Conservation (phyloP, 345 rosid genomes). For the Boechera stricta region DNA sequence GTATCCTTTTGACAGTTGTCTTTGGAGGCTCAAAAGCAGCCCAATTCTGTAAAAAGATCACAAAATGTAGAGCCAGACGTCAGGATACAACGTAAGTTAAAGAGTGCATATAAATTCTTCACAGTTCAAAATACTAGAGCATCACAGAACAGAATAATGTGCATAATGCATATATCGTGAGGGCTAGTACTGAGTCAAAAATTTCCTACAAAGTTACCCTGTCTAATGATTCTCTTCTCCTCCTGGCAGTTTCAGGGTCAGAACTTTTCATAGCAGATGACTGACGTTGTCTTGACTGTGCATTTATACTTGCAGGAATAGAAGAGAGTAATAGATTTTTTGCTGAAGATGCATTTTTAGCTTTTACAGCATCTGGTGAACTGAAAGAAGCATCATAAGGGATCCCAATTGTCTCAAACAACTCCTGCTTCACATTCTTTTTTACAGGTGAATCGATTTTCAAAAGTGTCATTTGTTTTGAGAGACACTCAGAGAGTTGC, state of each 20-base stretch:
- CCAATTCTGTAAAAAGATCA: slow-evolving; percentile 69
- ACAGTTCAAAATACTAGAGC: slow-evolving; percentile 11
- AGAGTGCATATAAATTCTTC: slow-evolving; percentile 1
- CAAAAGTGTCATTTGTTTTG: slow-evolving; percentile 81
- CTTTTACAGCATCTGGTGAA: slow-evolving; percentile 68
- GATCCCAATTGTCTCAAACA: slow-evolving; percentile 87
- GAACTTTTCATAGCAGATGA: slow-evolving; percentile 63
- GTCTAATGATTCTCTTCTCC: slow-evolving; percentile 89
- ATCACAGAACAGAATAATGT: background rate
- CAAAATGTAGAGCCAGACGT: slow-evolving; percentile 13
- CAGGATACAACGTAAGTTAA: slow-evolving; percentile 9
- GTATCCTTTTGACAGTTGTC: slow-evolving; percentile 89
- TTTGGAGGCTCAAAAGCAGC: slow-evolving; percentile 87
- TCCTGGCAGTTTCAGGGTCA: slow-evolving; percentile 83
- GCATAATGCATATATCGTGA: background rate
- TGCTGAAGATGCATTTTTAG: slow-evolving; percentile 47
- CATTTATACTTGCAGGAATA: slow-evolving; percentile 59
- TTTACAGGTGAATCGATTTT: slow-evolving; percentile 73
- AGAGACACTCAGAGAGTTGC: slow-evolving; percentile 82
- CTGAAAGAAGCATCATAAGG: slow-evolving; percentile 77
- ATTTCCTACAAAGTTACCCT: slow-evolving; percentile 52
- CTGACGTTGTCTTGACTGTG: slow-evolving; percentile 62
- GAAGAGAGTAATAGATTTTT: slow-evolving; percentile 58
- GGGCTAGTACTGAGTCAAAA: slow-evolving; percentile 19
- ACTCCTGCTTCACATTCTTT: slow-evolving; percentile 74